Evolutionary conservation across 78 protist species (phyloP), one percentile per base, ranked within the genome.

Genomic region (Dictyostelium capitatum): DNA sequence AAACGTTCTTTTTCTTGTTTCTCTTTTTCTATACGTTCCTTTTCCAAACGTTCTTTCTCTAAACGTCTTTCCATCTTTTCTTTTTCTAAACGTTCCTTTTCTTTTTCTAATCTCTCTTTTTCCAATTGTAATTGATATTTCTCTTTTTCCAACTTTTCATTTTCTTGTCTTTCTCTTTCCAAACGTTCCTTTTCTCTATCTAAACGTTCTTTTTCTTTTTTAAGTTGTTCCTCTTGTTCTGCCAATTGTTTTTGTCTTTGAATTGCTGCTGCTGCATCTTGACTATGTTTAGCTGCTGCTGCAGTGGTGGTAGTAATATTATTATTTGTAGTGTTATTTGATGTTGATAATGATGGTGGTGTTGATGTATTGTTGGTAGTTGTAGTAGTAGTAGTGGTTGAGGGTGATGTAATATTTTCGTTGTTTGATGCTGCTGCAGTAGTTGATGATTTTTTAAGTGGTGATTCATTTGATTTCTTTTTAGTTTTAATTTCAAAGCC

Each of bases 141-240:
- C 25, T 87, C 84, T 43, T 78, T 85, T 30, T 85, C 92, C 46
- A 80, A 54, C 74, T 83, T 79, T 50, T 87, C 77, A 9, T 43
- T 79, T 20, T 79, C 83, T 51, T 48, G 83, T 79, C 70, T 51
- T 12, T 87, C 84, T 37, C 70, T 87, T 15, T 87, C 84, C 20
- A 79, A 56, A 32, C 84, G 83, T 37, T 87, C 43, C 46, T 82
- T 53, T 53, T 77, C 78, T 65, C 78, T 74, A 28, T 74, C 82
- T 43, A 41, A 37, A 73, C 80, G 82, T 85, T 85, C 75, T 30
- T 59, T 51, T 43, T 87, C 84, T 75, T 20, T 9, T 30, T 48
- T 47, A 10, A 54, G 47, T 15, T 75, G 62, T 20, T 85, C 79
- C 0, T 51, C 46, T 50, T 62, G n/a, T 54, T 83, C 43, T 37